These are phyloP conservation scores for Pulveroboletus sp. DNA, from an alignment of 768 basidiomycete species.

Conservation along the genomic window DNA sequence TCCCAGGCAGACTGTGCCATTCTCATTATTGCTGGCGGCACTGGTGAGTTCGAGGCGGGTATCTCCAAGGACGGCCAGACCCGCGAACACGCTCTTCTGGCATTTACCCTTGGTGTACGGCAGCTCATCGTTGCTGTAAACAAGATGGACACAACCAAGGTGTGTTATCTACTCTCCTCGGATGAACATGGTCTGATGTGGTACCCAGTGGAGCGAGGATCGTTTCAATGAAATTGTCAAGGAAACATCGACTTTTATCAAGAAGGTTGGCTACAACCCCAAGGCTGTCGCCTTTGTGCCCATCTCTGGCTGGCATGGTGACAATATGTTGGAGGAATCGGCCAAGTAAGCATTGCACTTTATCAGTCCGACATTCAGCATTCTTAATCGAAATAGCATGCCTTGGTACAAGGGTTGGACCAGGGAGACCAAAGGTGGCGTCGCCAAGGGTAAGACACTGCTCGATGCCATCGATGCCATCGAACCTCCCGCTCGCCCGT, in stretches of 20 bases:
- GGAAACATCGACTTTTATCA: slow-evolving; percentile 97
- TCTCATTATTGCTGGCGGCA: slow-evolving; percentile 99
- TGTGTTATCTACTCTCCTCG: slow-evolving; percentile 26
- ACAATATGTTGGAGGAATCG: slow-evolving; percentile 99
- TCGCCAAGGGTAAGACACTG: slow-evolving; percentile 96
- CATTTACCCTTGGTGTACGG: slow-evolving; percentile 99
- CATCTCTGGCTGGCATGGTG: slow-evolving; percentile 99
- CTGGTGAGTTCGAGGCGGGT: slow-evolving; percentile 99
- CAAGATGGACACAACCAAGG: slow-evolving; percentile 99
- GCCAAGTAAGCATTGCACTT: slow-evolving; percentile 62
- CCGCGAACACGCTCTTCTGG: slow-evolving; percentile 99
- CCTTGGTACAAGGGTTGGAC: slow-evolving; percentile 99
- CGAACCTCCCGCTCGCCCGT: slow-evolving; percentile 93
- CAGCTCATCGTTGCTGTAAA: slow-evolving; percentile 99
- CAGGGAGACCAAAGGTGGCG: slow-evolving; percentile 92
- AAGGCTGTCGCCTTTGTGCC: slow-evolving; percentile 98
- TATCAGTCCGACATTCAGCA: not conserved
- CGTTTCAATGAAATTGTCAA: slow-evolving; percentile 99
- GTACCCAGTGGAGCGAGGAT: slow-evolving; percentile 89
- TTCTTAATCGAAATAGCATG: slow-evolving; percentile 61
- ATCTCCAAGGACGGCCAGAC: slow-evolving; percentile 99
- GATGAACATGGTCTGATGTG: slow-evolving; percentile 1
- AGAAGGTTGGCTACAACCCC: slow-evolving; percentile 99
- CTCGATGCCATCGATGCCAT: slow-evolving; percentile 99
- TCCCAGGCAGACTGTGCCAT: slow-evolving; percentile 99